Base-by-base conservation (phyloP, 1,284 basidiomycete species). In the Irpex sp. region DNA sequence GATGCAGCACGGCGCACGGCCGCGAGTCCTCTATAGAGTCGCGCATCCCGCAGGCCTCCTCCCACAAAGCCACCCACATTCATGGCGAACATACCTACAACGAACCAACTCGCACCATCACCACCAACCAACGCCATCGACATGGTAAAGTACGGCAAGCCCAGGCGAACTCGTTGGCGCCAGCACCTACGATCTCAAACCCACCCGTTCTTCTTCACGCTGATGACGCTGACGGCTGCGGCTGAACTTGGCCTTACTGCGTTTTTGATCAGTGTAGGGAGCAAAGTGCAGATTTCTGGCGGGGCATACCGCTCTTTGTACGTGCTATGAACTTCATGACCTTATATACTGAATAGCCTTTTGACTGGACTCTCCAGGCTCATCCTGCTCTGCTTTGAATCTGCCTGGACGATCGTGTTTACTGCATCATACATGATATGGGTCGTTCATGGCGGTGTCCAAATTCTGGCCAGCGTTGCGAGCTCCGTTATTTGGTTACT, bases 401-500 rank as follows among this genome's bases (percentile, higher is more conserved):
- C 90, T 3, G 68, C 69, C 3, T 92, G 90, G 90, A 91, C 90
- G 19, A 78, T 83, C 1, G 66, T 90, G 37, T 92, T 90, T 69
- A 82, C 85, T 9, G 78, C 82, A 4, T 83, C 84, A 39, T 92
- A 91, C 69, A 77, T 90, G 65, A 69, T 90, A 39, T 91, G 87
- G 85, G 82, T 88, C 56, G 74, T 89, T 46, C 85, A 86, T 59
- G 86, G 87, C 50, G 83, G 82, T 5, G 80, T 82, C 49, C 86
- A 88, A 70, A 71, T 90, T 47, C 79, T 92, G 43, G 90, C 89
- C 11, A 86, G 84, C 69, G 78, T 92, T 33, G 88, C 90, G 19
- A 89, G 88, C 67, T 92, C 90, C n/a, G 80, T 90, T 15, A 72
- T 87, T 57, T 92, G 90, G 90, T 75, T 92, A 26, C 72, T 85